Evolutionary conservation across 441 rosid species (phyloP).

Genomic region (Arabidopsis lyrata): DNA sequence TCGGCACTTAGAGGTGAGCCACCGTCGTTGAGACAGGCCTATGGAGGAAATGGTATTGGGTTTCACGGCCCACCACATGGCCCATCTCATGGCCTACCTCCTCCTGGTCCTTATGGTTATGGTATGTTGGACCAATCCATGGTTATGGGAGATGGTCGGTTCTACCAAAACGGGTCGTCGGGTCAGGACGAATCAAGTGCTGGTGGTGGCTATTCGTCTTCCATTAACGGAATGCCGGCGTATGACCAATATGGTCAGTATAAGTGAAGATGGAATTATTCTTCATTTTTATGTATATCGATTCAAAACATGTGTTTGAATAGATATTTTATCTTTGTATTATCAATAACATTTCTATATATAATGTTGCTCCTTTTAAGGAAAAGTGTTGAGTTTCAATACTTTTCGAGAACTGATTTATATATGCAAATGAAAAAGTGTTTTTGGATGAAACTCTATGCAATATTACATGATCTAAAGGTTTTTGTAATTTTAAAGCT

Average conservation of each 20-base stretch:
- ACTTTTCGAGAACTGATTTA: not conserved
- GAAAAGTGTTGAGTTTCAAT: conserved; percentile 7
- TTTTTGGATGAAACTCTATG: not conserved
- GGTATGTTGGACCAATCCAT: conserved; percentile 41
- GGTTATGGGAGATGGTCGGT: conserved; percentile 44
- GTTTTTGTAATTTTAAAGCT: not conserved
- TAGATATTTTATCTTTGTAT: conserved; percentile 13
- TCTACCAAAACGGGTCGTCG: conserved; percentile 37
- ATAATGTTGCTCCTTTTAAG: conserved; percentile 12
- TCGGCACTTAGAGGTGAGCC: conserved; percentile 43
- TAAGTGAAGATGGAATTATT: conserved; percentile 24
- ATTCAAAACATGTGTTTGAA: conserved; percentile 27
- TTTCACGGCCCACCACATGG: conserved; percentile 22
- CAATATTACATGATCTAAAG: not conserved
- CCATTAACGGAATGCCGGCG: conserved; percentile 35
- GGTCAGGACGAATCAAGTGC: conserved; percentile 40
- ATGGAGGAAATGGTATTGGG: conserved; percentile 33
- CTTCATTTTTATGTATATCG: conserved; percentile 13
- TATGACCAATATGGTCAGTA: conserved; percentile 46
- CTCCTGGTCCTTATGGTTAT: conserved; percentile 36
- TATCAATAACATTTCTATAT: conserved; percentile 20
- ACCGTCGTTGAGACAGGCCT: conserved; percentile 16
- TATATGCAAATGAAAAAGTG: conserved; percentile 1
- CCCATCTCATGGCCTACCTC: not conserved
- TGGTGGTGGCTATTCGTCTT: conserved; percentile 32